phyloP scores from a whole-genome alignment of 495 filamentous ascomycete species.

The Rostrohypoxylon terebratum region DNA sequence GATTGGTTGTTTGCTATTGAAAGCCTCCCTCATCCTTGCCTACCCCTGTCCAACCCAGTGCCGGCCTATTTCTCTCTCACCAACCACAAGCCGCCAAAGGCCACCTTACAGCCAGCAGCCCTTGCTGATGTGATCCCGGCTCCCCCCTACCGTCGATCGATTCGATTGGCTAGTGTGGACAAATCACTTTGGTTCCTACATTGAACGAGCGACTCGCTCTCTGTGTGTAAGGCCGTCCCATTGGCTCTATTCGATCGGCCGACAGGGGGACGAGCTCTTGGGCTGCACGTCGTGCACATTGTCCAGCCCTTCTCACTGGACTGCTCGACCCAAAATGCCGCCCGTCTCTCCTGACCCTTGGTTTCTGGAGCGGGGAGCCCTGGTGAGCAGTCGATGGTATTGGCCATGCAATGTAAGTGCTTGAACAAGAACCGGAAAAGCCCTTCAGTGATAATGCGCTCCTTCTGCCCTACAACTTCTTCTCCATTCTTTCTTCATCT shows the following conservation, averaged over 20 bases:
- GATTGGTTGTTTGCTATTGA: slow-evolving; percentile 30
- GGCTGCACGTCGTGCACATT: slow-evolving; percentile 50
- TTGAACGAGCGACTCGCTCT: slow-evolving; percentile 46
- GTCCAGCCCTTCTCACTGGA: slow-evolving; percentile 47
- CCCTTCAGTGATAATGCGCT: slow-evolving; percentile 39
- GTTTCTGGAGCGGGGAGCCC: slow-evolving; percentile 41
- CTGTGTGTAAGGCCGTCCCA: slow-evolving; percentile 24
- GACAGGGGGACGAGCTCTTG: slow-evolving; percentile 31
- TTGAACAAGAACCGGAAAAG: slow-evolving; percentile 19
- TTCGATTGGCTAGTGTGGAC: slow-evolving; percentile 37
- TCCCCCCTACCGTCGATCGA: slow-evolving; percentile 23
- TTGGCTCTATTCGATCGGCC: slow-evolving; percentile 42
- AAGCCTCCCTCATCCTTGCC: slow-evolving; percentile 34
- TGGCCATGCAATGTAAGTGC: slow-evolving; percentile 40
- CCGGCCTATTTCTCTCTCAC: slow-evolving; percentile 30
- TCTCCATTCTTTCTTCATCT: slow-evolving; percentile 17
- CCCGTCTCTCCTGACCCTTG: slow-evolving; percentile 44
- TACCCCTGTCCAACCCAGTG: slow-evolving; percentile 36
- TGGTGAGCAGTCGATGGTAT: slow-evolving; percentile 43
- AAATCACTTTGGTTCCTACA: slow-evolving; percentile 40
- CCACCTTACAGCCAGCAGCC: slow-evolving; percentile 12
- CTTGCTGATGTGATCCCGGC: slow-evolving; percentile 28
- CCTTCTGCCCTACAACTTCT: slow-evolving; percentile 37
- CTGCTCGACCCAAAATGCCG: slow-evolving; percentile 45
- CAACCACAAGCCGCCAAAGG: slow-evolving; percentile 34